Base-by-base conservation (phyloP, 257 asterid genomes). In the Salvia rosmarinus region DNA sequence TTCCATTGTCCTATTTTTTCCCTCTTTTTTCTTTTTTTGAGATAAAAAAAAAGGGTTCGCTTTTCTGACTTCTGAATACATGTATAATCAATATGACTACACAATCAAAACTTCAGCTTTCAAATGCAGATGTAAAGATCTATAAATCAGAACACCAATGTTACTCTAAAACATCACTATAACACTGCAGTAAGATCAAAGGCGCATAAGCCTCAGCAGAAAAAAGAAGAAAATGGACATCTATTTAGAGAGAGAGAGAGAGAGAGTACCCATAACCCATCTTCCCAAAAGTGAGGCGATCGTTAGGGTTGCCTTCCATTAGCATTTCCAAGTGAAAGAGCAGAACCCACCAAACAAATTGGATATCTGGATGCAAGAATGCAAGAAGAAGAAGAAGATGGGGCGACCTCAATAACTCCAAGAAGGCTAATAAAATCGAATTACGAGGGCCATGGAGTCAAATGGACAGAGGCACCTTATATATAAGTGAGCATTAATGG, bases 241-340 rank as follows among this genome's bases (percentile, higher is more conserved):
- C 17, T 40, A 49, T 40, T 56, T 72, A 19, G 19, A 12, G 32
- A 71, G 55, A 52, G 32, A 68, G 6, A 49, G 6, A 56, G 61
- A 40, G 39, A 67, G 37, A 65, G 34, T 82, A 94, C 99, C 99
- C 99, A 82, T 86, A 89, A 74, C 96, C 99, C 99, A 91, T 91
- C 92, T 88, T 91, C 80, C 99, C 99, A 71, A 91, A 95, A 78
- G 93, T 91, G 37, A 82, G 96, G 54, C 99, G 95, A 78, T 88
- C 97, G 83, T 72, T 68, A 43, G 87, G 82, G 82, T 44, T 79
- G 74, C 81, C 91, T 73, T 88, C 99, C 99, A 95, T 89, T 32
- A 79, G 89, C 85, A 82, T 82, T 64, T 65, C 74, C 76, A 56
- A 75, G 44, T 49, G 47, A 64, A 75, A 63, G 75, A 47, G 79